Evolutionary conservation across 2,329 filamentous ascomycete species (phyloP), one percentile per base, ranked within the genome.

Genomic region (Nothophaeocryptopus gaeumannii): DNA sequence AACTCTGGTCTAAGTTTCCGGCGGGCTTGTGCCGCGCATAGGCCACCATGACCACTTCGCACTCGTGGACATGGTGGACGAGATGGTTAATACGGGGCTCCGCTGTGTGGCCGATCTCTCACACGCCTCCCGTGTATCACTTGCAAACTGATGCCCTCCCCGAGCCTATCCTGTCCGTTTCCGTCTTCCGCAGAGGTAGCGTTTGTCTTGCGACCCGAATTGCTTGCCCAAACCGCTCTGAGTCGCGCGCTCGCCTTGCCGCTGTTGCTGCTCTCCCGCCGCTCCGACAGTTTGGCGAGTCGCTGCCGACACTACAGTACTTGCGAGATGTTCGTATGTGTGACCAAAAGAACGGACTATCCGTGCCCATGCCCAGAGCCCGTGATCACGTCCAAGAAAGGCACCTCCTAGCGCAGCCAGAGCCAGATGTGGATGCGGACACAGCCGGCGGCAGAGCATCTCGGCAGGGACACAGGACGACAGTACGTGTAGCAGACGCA

Each of bases 141-240:
- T 20, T 41, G 14, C 20, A 13, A 48, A n/a, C 11, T 41, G 34
- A 43, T 44, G 43, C 36, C 37, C 36, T 29, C 32, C 15, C 45
- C 39, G 46, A 50, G 46, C 46, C 51, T 46, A 49, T 53, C 51
- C 39, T 26, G 15, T 39, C 36, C 13, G 20, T 33, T 47, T 45
- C 49, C 49, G 44, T 39, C 43, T 37, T 38, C 48, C 43, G 43
- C 43, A 16, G 15, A 31, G 7, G 39, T 42, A 29, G 38, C 40
- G 39, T 38, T 33, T 30, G 12, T 31, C 33, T 43, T 47, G 35
- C 36, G 20, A 29, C 35, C 35, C 13, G 14, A 44, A 38, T 8
- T 30, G 20, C 36, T 20, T 39, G 32, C 35, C 35, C 41, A 16
- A 32, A 13, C 16, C 29, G 36, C 38, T 14, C 39, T 42, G 34